Conservation (phyloP, 2,329 filamentous ascomycete genomes). For the Juglanconis oblonga region DNA sequence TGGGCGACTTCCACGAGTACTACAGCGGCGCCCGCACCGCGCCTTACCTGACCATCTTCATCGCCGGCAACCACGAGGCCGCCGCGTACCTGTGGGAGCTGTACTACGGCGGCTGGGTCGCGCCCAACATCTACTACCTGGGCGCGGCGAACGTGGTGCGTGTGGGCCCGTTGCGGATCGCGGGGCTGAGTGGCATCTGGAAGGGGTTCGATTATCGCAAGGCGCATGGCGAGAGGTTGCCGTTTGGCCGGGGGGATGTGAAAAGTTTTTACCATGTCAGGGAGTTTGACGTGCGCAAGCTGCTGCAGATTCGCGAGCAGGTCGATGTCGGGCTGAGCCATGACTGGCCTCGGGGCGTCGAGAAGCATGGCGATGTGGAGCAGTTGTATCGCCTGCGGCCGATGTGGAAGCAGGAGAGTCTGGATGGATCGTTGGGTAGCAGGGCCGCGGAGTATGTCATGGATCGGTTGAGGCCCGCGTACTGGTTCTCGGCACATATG, state of each 20-base stretch:
- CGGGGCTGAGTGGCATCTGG: conserved; percentile 91
- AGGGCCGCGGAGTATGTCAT: conserved; percentile 76
- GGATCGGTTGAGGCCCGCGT: conserved; percentile 73
- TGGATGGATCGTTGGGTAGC: conserved; percentile 73
- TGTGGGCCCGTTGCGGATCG: conserved; percentile 81
- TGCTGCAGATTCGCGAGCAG: conserved; percentile 80
- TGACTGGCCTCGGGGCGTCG: conserved; percentile 88
- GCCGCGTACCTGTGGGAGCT: conserved; percentile 87
- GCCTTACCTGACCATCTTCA: conserved; percentile 87
- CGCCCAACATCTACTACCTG: conserved; percentile 95
- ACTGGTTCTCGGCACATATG: conserved; percentile 94
- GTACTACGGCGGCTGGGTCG: conserved; percentile 95
- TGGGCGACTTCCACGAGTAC: conserved; percentile 93
- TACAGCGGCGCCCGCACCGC: conserved; percentile 76
- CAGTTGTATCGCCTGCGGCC: conserved; percentile 71
- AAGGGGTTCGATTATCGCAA: conserved; percentile 86
- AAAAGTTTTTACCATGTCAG: conserved; percentile 85
- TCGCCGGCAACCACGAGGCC: conserved; percentile 94
- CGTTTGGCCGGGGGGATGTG: conserved; percentile 74
- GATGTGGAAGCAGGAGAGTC: conserved; percentile 72
- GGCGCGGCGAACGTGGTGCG: conserved; percentile 87
- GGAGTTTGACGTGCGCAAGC: conserved; percentile 85
- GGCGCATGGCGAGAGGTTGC: conserved; percentile 79
- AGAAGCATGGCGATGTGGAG: conserved; percentile 69
- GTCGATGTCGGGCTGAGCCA: conserved; percentile 91